These are phyloP conservation scores for Primulina eburnea DNA, from an alignment of 257 asterid species.

Conservation along the genomic window DNA sequence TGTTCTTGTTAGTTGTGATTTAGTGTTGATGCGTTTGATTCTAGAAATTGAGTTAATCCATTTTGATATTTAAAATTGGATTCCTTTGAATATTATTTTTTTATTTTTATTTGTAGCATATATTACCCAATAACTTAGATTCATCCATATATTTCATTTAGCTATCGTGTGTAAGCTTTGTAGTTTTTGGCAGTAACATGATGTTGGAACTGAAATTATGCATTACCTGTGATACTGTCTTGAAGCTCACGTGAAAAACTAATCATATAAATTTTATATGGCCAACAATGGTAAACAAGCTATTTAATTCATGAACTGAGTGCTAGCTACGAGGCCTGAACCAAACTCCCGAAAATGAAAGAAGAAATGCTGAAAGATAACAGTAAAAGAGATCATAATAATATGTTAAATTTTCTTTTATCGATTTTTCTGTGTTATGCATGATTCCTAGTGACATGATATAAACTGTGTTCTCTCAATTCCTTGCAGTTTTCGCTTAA, in stretches of 20 bases:
- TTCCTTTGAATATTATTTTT: too few relatives aligned
- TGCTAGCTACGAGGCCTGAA: background rate
- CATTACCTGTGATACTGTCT: background rate
- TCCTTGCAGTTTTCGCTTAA: constrained; percentile 57
- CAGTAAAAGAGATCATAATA: background rate
- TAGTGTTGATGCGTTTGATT: background rate
- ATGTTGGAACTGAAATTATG: background rate
- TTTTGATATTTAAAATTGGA: background rate
- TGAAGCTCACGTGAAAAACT: background rate
- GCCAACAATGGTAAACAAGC: background rate
- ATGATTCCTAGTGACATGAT: background rate
- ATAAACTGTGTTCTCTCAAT: background rate
- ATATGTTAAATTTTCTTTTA: background rate
- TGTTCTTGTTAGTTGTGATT: background rate
- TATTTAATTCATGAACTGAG: background rate
- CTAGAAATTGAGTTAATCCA: background rate
- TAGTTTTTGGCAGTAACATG: too few relatives aligned
- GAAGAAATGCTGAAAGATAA: background rate
- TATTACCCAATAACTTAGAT: background rate
- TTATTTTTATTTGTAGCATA: background rate
- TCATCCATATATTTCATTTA: background rate
- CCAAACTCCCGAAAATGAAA: background rate
- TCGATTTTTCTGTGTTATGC: background rate
- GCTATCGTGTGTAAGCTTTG: too few relatives aligned
- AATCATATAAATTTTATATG: background rate